Evolutionary conservation across 164 flowering plant genomes (phyloP), one percentile per base, ranked within the genome.

Genomic region (Chimonanthus salicifolius): DNA sequence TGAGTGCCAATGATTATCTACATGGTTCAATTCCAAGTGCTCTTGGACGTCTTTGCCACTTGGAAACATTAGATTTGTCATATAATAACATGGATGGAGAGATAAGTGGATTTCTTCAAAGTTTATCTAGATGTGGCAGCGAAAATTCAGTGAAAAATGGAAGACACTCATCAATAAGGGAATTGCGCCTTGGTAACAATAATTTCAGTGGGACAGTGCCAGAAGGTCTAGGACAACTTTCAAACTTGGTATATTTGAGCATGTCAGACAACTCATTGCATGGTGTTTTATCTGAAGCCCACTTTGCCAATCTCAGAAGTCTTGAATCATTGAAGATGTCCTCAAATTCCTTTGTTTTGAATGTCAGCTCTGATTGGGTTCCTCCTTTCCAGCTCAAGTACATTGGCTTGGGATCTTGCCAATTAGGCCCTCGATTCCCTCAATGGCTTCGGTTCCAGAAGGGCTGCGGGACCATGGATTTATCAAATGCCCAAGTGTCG

Each of bases 141-240:
- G 1, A 7, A 1, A 62, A 3, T 62, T 7, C 16, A 0, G 1
- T 49, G 15, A 54, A n/a, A 20, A 8, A 49, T 6, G 77, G 77
- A 13, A 58, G 47, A 16, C 77, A 76, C 46, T 76, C 79, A 4
- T 6, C 67, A 10, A 60, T 76, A 4, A 33, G 4, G 0, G 2
- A 0, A 3, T 16, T 80, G 43, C 5, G 16, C 3, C 5, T 80
- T 8, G 45, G 75, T 21, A 5, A 16, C 2, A 80, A 80, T 44
- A 16, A 21, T 4, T 64, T 77, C 4, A 66, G 49, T 7, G 82
- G 82, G 44, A 45, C 48, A 16, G 5, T 80, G 2, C 58, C 75
- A 46, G 82, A 76, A 74, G 3, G 54, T 11, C 54, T 50, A 7
- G 54, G 54, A 50, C 54, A 50, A 50, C 54, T 50, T 5, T 50